Evolutionary conservation across 768 basidiomycete species (phyloP), one percentile per base, ranked within the genome.

Genomic region (Mrakia gelida): DNA sequence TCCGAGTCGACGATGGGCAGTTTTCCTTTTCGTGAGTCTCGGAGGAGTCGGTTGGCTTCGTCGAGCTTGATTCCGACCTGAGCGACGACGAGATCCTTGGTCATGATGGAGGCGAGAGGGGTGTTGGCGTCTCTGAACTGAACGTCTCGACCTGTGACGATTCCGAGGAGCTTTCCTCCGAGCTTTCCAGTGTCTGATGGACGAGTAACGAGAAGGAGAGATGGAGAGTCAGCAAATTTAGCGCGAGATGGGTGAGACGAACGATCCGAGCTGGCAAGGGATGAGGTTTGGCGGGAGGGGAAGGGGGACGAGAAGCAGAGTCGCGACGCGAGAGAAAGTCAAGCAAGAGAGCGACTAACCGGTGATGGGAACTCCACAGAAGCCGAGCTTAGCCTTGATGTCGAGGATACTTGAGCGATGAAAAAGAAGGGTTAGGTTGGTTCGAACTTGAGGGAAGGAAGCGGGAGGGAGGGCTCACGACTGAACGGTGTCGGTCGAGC

Each of bases 21-120:
- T 84, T 99, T 99, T 73, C 97, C 97, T 87, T 97, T 98, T 84
- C 98, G 98, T 41, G 92, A 96, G 84, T 93, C 91, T 59, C 95
- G 94, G 32, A 99, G 91, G 82, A 99, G 92, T 83, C 90, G 87
- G 87, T 99, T 98, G 80, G 97, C 97, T 85, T 97, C 91, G 52
- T 88, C 83, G 62, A 99, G 91, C 5, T 94, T 97, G 81, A 98
- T 91, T 34, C 97, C 96, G 81, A 92, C 88, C 0, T 87, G 87
- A 11, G 94, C 97, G 41, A 93, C 94, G 82, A 98, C 91, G 76
- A 98, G 89, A 72, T 88, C 86, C 63, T 88, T 93, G 72, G 93
- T 96, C 96, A 99, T 99, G 78, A 98, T 90, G 54, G 91, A 87
- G 30, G 89, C 86, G 56, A 98, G 89, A n/a, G 86, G 85, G 0